These are phyloP conservation scores for Neocatenulostroma microsporum DNA, from an alignment of 2,329 filamentous ascomycete genomes.

Conservation along the genomic window DNA sequence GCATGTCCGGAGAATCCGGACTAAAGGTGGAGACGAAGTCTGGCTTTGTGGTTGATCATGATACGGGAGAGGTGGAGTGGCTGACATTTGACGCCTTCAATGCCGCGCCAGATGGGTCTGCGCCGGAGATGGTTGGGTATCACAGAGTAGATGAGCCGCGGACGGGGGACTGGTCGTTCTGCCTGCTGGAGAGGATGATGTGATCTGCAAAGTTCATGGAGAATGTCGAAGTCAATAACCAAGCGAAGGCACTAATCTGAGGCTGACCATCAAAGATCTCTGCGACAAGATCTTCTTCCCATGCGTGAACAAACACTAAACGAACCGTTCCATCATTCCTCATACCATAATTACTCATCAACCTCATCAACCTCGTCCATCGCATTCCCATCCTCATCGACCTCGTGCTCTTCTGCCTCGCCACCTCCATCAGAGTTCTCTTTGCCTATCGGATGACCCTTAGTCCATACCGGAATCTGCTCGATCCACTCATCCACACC, in stretches of 20 bases:
- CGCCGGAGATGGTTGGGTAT: no score
- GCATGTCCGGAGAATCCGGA: no score
- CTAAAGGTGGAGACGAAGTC: no score
- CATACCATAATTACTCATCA: not conserved
- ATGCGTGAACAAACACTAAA: no score
- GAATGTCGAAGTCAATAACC: not conserved
- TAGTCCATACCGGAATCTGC: conserved; percentile 20
- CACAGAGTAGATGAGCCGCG: conserved; percentile 16
- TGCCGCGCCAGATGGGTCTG: no score
- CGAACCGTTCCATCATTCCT: not conserved
- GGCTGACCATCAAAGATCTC: not conserved
- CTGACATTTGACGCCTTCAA: no score
- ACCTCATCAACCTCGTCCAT: not conserved
- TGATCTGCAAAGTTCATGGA: not conserved
- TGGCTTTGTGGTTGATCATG: no score
- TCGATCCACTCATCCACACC: conserved; percentile 21
- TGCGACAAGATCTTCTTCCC: no score
- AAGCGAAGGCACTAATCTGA: not conserved
- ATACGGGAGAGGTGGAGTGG: no score
- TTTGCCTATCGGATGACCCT: conserved; percentile 7
- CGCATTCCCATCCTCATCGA: not conserved
- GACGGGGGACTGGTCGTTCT: not conserved
- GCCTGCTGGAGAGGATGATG: no score
- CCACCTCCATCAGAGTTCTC: conserved; percentile 11
- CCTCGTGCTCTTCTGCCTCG: not conserved